Base-by-base conservation (phyloP, 2,329 filamentous ascomycete species). In the Neodidymelliopsis sp. region DNA sequence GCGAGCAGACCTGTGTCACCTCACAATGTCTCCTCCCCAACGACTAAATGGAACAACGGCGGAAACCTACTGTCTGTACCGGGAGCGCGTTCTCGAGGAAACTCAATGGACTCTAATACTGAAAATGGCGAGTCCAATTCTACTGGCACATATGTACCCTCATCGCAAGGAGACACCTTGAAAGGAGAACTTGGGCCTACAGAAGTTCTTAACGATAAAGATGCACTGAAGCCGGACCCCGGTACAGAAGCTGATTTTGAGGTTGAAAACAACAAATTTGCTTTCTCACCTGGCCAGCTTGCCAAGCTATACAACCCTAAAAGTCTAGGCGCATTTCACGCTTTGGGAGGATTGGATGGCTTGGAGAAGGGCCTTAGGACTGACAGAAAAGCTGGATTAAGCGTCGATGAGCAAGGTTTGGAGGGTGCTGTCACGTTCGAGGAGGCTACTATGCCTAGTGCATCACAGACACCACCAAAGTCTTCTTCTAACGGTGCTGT, bases 271-370 rank as follows among this genome's bases (percentile, higher is more conserved):
- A 96, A 94, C 69, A 87, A 88, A 0, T 96, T 96, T 65, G 91
- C 90, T 12, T 96, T 91, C 68, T 84, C 86, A 2, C 86, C 86
- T 9, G 91, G 92, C 11, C 87, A 95, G 66, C 79, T 97, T 55
- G 87, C 86, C 54, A 93, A 93, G 74, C 75, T 94, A 6, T 78
- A 91, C 40, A 92, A 92, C 56, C 89, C 90, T 0, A 94, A 94
- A 74, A 91, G 81, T 60, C 77, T 89, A 52, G 78, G 83, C 19
- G 89, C 89, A 4, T 91, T 92, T 54, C 84, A 88, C 59, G 88
- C 88, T 5, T 72, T 94, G 2, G 90, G 90, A 44, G 90, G 90
- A 37, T 69, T 93, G 5, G 76, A 75, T 7, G 90, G 90, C 2
- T 68, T 94, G 15, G 88, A 90, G 63, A 90, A 86, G 65, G 90